Evolutionary conservation across 768 basidiomycete species (phyloP).

Genomic region (Mycena belliarum): DNA sequence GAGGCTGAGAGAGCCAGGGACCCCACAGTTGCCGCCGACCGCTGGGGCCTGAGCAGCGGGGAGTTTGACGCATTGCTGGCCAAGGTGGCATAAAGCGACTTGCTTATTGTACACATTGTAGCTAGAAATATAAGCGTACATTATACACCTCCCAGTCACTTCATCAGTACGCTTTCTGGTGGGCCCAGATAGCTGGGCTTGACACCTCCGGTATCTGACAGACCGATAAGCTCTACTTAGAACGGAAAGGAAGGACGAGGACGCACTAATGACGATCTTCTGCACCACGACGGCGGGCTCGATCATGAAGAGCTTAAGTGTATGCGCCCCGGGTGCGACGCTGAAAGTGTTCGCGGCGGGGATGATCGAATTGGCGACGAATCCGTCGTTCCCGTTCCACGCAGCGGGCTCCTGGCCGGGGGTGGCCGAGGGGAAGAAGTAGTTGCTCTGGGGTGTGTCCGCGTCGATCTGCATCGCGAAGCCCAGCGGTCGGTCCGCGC

Average conservation of each 20-base stretch:
- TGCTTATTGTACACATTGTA: not conserved
- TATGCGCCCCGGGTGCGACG: constrained; percentile 54
- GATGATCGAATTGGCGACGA: constrained; percentile 55
- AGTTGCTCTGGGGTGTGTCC: constrained; percentile 38
- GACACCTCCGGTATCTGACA: constrained; percentile 58
- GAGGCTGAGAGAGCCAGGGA: constrained; percentile 13
- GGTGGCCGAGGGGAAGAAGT: constrained; percentile 47
- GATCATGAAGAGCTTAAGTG: constrained; percentile 59
- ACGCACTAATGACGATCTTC: constrained; percentile 59
- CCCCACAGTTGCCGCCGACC: not conserved
- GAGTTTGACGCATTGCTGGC: constrained; percentile 10
- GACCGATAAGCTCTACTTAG: not conserved
- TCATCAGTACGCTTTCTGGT: not conserved
- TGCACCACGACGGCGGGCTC: constrained; percentile 62
- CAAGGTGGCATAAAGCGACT: constrained; percentile 7
- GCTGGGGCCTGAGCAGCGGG: constrained; percentile 17
- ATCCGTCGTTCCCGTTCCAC: constrained; percentile 52
- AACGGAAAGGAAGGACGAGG: not conserved
- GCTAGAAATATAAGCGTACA: not conserved
- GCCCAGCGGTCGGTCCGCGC: constrained; percentile 48
- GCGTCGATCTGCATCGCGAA: constrained; percentile 55
- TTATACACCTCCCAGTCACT: not conserved
- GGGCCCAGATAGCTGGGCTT: constrained; percentile 44
- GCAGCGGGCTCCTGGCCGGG: constrained; percentile 47
- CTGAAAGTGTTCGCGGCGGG: constrained; percentile 39